Evolutionary conservation across 164 flowering plant genomes (phyloP), one percentile per base, ranked within the genome.

Genomic region (Vitis rupestris): DNA sequence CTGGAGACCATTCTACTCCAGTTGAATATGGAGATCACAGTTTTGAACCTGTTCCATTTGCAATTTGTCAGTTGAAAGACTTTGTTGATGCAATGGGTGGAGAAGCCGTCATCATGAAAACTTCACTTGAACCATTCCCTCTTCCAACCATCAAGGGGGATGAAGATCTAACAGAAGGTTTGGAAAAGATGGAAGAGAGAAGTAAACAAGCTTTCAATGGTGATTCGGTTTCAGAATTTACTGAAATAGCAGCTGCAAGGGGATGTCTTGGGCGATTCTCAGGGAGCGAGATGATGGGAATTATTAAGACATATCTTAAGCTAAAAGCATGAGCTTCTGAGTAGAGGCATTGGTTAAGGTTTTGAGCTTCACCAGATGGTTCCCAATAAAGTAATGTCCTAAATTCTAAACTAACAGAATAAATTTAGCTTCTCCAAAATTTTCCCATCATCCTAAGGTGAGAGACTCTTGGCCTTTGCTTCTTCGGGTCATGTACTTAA

Each of bases 11-110:
- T 79, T 95, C 99, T 57, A 92, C 99, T 30, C 99, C 98, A 10
- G 98, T 92, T 48, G 99, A 92, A 63, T 94, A 94, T 75, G 99
- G 99, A 65, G 99, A 95, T 67, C 99, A 95, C 82, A 93, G 99
- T 82, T 95, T 92, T 60, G 97, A 95, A 76, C 88, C 97, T 5
- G 98, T 95, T 63, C 99, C 99, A 62, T 91, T 93, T 66, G 57
- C 98, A 27, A 54, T 94, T 2, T 91, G 98, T 77, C 85, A 79
- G 37, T 78, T 94, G 69, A 73, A 77, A 72, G 91, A 91, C 72
- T 91, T 81, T 75, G 92, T 94, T 13, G 83, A 78, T 63, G 96
- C 93, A n/a, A 74, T 85, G 0, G 98, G 97, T 59, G 96, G 94
- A 11, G 92, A 90, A 53, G 64, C 79, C 0, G 52, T 54, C 8